Base-by-base conservation (phyloP, 495 filamentous ascomycete genomes). In the Choiromyces venosus region DNA sequence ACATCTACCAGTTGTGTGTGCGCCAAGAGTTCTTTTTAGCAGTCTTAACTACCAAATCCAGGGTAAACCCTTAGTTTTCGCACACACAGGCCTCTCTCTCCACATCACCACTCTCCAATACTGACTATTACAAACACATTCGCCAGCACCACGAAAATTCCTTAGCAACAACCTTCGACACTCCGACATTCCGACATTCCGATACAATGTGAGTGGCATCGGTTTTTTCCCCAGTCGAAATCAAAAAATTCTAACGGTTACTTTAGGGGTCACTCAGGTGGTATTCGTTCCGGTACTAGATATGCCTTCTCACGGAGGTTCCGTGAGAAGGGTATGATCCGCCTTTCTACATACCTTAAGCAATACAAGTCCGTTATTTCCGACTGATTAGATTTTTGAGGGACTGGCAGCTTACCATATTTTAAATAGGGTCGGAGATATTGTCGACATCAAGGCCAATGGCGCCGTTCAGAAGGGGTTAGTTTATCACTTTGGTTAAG, bases 381-480 rank as follows among this genome's bases (percentile, higher is more conserved):
- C 40, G 37, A 61, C 66, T 25, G 52, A 71, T 64, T 44, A 56
- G 77, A 66, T 10, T 66, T 46, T 67, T 19, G 71, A 74, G 70
- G 73, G 73, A 78, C 73, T 67, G 68, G 35, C 39, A 79, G 81
- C 74, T 82, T 80, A 71, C 36, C 77, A 73, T 66, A 16, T 25
- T 40, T 35, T 44, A 35, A 33, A 64, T 79, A 96, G 92, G 85
- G 95, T 99, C 83, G 95, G 94, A 83, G 94, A 97, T 80, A 96
- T 97, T 81, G 94, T 97, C 81, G 94, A 97, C 83, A 90, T 97
- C 84, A 93, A 94, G 86, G 91, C 91, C 81, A 97, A 97, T 87
- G 94, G 93, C 88, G 94, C 94, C 82, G 93, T 97, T 73, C 94
- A 97, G 87, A 97, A 97, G 89, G 94, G 93, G 91, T 94, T 82